These are phyloP conservation scores for Venturiaceae sp. DNA, from an alignment of 2,329 filamentous ascomycete genomes.

Conservation along the genomic window DNA sequence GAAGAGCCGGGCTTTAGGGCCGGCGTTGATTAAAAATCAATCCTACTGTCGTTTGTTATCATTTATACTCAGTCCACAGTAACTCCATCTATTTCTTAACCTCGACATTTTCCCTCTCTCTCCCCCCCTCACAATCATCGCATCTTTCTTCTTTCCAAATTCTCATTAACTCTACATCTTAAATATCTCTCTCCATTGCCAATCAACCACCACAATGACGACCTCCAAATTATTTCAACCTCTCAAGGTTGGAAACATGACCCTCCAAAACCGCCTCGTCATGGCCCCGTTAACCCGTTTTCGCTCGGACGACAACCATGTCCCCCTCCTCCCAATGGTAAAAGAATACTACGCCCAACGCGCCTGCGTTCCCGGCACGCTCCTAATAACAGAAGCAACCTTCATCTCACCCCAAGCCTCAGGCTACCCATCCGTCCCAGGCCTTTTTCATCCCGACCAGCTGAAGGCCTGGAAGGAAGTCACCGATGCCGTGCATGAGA, in stretches of 20 bases:
- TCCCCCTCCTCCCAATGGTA: conserved; percentile 19
- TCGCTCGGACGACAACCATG: conserved; percentile 36
- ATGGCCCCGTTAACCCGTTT: conserved; percentile 31
- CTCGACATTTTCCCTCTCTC: not conserved
- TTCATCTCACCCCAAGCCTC: conserved; percentile 38
- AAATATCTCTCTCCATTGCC: not conserved
- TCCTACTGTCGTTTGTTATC: no score
- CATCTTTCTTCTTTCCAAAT: not conserved
- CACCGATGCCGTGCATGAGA: conserved; percentile 52
- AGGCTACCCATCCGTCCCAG: conserved; percentile 43
- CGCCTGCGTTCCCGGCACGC: conserved; percentile 40
- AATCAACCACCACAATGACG: not conserved
- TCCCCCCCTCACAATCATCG: not conserved
- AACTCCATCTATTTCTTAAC: no score
- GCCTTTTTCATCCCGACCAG: conserved; percentile 48
- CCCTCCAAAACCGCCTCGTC: conserved; percentile 27
- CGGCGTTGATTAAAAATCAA: no score
- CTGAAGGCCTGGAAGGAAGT: conserved; percentile 51
- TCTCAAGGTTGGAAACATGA: conserved; percentile 20
- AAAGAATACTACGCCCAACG: conserved; percentile 37
- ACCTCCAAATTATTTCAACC: conserved; percentile 22
- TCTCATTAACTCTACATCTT: not conserved
- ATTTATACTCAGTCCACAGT: no score
- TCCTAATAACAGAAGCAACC: conserved; percentile 51
- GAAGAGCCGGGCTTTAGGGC: no score